Percentiles rank a stretch among this genome's conserved stretches.
Conservation (phyloP, 495 filamentous ascomycete species). For the Penicillium robsamsonii region DNA sequence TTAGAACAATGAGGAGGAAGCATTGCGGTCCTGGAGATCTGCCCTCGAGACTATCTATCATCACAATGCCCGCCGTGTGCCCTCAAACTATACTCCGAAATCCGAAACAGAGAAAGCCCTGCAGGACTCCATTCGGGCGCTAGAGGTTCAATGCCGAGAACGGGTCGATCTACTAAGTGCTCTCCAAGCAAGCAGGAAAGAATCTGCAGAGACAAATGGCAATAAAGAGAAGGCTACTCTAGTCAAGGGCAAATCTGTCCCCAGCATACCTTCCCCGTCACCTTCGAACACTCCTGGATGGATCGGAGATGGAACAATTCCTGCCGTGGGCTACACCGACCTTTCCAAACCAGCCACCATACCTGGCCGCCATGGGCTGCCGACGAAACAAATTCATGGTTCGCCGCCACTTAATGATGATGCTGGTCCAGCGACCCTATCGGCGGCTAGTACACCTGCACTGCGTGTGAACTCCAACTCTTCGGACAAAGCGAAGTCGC, state of each 20-base stretch:
- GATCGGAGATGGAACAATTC: slow-evolving; percentile 79
- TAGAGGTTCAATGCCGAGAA: slow-evolving; percentile 94
- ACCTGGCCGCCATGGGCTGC: slow-evolving; percentile 55
- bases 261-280: slow-evolving; percentile 10
- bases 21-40: slow-evolving; percentile 85
- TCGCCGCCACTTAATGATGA: slow-evolving; percentile 19
- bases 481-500: slow-evolving; percentile 50
- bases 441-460: slow-evolving; percentile 28
- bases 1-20: slow-evolving; percentile 90
- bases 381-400: slow-evolving; percentile 53
- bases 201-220: slow-evolving; percentile 43
- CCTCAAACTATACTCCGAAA: slow-evolving; percentile 66
- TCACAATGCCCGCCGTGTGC: slow-evolving; percentile 73
- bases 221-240: slow-evolving; percentile 20
- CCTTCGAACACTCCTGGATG: slow-evolving; percentile 48
- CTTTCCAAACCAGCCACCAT: slow-evolving; percentile 68
- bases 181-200: slow-evolving; percentile 70
- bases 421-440: slow-evolving; percentile 6
- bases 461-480: slow-evolving; percentile 40
- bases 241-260: slow-evolving; percentile 18
- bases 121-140: slow-evolving; percentile 72
- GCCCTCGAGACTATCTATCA: slow-evolving; percentile 91
- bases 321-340: slow-evolving; percentile 72
- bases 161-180: slow-evolving; percentile 85
- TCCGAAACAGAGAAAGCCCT: slow-evolving; percentile 84